Conservation (phyloP, 2,329 filamentous ascomycete genomes). For the Tolypocladium album region DNA sequence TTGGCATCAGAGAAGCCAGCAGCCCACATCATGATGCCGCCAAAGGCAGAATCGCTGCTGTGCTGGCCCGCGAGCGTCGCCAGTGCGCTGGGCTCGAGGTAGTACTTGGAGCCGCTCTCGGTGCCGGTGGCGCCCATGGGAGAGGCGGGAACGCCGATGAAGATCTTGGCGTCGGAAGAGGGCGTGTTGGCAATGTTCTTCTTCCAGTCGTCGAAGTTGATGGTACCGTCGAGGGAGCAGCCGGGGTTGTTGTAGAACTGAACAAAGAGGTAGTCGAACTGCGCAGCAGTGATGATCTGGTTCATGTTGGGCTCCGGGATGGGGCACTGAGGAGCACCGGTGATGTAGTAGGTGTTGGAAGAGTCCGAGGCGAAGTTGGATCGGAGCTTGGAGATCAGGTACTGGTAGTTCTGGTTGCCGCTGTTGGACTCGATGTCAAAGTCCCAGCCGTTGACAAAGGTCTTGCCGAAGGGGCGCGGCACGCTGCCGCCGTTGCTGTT, state of each 20-base stretch:
- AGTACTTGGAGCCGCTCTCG: conserved; percentile 19
- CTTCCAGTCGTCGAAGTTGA: conserved; percentile 15
- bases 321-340: conserved; percentile 33
- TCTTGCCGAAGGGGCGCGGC: conserved; percentile 8
- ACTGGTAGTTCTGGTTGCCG: conserved; percentile 10
- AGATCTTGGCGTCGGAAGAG: conserved; percentile 14
- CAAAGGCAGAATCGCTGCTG: conserved; percentile 18
- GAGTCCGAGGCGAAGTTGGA: conserved; percentile 8
- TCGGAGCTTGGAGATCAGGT: conserved; percentile 10
- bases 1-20: conserved; percentile 27
- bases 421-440: conserved; percentile 12
- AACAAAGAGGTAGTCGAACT: conserved; percentile 26
- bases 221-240: conserved; percentile 19
- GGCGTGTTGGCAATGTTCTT: conserved; percentile 13
- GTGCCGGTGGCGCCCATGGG: conserved; percentile 23
- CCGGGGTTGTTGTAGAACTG: conserved; percentile 37
- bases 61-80: conserved; percentile 16
- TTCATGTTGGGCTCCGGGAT: conserved; percentile 25
- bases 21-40: conserved; percentile 30
- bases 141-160: conserved; percentile 17
- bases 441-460: conserved; percentile 10
- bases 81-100: conserved; percentile 19
- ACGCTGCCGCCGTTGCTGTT: conserved; percentile 2
- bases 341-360: conserved; percentile 27
- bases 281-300: conserved; percentile 22